Evolutionary conservation across 805 yeast genomes (phyloP).

Genomic region (Suhomyces vadensis): DNA sequence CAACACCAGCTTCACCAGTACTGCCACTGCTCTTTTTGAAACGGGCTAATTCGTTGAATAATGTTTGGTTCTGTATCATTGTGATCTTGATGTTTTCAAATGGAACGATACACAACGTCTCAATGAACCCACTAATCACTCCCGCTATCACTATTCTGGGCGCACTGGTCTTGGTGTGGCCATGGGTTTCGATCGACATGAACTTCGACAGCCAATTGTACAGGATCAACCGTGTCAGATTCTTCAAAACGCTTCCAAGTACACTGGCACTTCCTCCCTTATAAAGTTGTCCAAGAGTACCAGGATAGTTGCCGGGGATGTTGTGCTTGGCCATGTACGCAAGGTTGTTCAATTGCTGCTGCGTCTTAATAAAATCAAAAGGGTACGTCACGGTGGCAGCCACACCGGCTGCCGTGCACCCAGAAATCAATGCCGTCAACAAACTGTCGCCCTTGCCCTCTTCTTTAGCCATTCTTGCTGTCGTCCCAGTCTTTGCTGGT

Average conservation of each 20-base stretch:
- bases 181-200: constrained; percentile 49
- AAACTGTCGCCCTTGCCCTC: constrained; percentile 32
- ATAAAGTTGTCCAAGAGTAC: constrained; percentile 35
- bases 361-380: constrained; percentile 67
- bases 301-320: constrained; percentile 35
- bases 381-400: constrained; percentile 70
- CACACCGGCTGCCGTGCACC: constrained; percentile 61
- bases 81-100: constrained; percentile 83
- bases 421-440: constrained; percentile 59
- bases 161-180: constrained; percentile 62
- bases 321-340: constrained; percentile 36
- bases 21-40: neutral
- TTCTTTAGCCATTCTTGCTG: neutral
- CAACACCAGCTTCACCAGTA: neutral
- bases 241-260: constrained; percentile 71
- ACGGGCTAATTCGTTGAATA: constrained; percentile 28
- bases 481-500: neutral
- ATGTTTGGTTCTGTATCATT: constrained; percentile 67
- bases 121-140: constrained; percentile 76
- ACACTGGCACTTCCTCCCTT: constrained; percentile 77
- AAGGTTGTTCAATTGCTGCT: constrained; percentile 56
- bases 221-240: constrained; percentile 68
- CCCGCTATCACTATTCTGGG: constrained; percentile 86
- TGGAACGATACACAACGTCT: constrained; percentile 82
- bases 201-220: constrained; percentile 75